These are phyloP conservation scores for Thalassia testudinum DNA, from an alignment of 116 monocot species.

Conservation along the genomic window DNA sequence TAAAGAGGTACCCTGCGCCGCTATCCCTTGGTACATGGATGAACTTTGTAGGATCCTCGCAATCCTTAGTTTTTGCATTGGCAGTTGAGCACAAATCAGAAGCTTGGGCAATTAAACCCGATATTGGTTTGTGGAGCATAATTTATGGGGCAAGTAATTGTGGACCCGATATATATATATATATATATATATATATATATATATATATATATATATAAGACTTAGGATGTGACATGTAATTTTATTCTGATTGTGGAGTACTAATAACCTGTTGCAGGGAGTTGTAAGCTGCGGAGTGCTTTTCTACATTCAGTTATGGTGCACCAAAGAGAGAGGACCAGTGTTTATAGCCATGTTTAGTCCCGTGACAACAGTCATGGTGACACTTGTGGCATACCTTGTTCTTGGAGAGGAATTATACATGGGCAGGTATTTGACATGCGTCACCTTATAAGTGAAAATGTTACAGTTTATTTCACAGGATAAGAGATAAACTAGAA, in stretches of 20 bases:
- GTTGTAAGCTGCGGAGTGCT: slow-evolving; percentile 47
- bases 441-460: no score
- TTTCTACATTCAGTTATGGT: slow-evolving; percentile 64
- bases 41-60: slow-evolving; percentile 52
- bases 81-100: slow-evolving; percentile 35
- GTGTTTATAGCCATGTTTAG: slow-evolving; percentile 90
- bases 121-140: slow-evolving; percentile 64
- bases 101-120: slow-evolving; percentile 54
- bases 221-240: no score
- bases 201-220: no score
- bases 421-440: slow-evolving; percentile 83
- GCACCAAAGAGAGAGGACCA: slow-evolving; percentile 70
- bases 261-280: slow-evolving; percentile 35
- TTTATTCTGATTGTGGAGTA: no score
- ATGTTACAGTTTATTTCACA: no score
- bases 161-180: no score
- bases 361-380: slow-evolving; percentile 62
- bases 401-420: slow-evolving; percentile 65
- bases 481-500: no score
- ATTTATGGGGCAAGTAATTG: slow-evolving; percentile 48
- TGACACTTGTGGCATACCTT: slow-evolving; percentile 55
- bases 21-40: slow-evolving; percentile 89
- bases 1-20: slow-evolving; percentile 76
- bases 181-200: no score
- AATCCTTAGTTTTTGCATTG: slow-evolving; percentile 59